These are phyloP conservation scores for Wickerhamomyces sydowiorum DNA, from an alignment of 805 yeast genomes.

Conservation along the genomic window DNA sequence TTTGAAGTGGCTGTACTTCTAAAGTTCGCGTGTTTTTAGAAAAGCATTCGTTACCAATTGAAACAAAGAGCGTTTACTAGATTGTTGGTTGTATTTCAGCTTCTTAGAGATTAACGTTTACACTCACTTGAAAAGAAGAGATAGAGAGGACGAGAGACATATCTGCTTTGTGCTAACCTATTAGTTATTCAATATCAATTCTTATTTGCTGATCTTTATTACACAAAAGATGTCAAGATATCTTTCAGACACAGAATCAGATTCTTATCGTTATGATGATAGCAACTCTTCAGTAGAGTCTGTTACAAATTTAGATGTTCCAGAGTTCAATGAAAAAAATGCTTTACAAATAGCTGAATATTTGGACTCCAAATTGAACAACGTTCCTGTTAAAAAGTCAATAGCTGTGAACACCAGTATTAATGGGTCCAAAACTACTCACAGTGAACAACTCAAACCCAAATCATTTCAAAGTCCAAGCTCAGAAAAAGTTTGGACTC, in stretches of 20 bases:
- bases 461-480: slow-evolving; percentile 6
- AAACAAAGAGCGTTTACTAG: no score
- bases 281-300: slow-evolving; percentile 3
- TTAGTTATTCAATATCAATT: no score
- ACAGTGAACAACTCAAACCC: not conserved
- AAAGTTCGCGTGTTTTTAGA: no score
- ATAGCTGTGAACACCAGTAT: not conserved
- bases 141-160: no score
- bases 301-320: slow-evolving; percentile 5
- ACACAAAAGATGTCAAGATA: not conserved
- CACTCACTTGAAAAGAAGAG: no score
- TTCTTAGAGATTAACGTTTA: no score
- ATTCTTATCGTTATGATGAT: slow-evolving; percentile 7
- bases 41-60: not conserved
- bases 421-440: not conserved
- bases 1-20: no score
- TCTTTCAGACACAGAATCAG: slow-evolving; percentile 1
- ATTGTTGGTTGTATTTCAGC: no score
- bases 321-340: slow-evolving; percentile 8
- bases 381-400: not conserved
- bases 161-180: no score
- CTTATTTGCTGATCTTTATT: no score
- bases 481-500: slow-evolving; percentile 17
- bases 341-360: slow-evolving; percentile 10
- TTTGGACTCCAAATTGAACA: slow-evolving; percentile 9